These are phyloP conservation scores for Areca catechu DNA, from an alignment of 176 grass and related monocot genomes.

Conservation along the genomic window DNA sequence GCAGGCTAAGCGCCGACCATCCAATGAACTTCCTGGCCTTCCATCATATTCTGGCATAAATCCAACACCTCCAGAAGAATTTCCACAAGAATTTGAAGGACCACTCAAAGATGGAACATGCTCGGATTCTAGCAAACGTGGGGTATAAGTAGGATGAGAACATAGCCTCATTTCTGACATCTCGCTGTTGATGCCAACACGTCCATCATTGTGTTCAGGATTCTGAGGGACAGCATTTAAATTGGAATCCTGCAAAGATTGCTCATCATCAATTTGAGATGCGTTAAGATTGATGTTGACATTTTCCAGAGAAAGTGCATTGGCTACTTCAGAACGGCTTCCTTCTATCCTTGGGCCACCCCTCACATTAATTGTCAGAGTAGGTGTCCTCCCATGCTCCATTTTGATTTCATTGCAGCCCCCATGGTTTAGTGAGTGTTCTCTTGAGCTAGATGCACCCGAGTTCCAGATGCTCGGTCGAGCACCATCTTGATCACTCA, in stretches of 20 bases:
- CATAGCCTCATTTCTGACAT: slow-evolving; percentile 24
- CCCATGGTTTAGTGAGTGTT: slow-evolving; percentile 26
- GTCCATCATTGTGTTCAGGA: slow-evolving; percentile 20
- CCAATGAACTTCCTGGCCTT: slow-evolving; percentile 45
- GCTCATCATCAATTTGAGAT: slow-evolving; percentile 12
- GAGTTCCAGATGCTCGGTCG: slow-evolving; percentile 51
- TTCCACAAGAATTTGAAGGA: slow-evolving; percentile 27
- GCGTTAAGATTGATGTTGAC: slow-evolving; percentile 31
- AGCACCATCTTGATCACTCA: slow-evolving; percentile 28
- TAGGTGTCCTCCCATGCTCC: slow-evolving; percentile 21
- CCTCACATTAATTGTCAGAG: slow-evolving; percentile 9
- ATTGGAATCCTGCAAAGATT: slow-evolving; percentile 33
- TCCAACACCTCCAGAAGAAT: slow-evolving; percentile 32
- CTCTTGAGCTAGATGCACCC: slow-evolving; percentile 42
- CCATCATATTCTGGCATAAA: slow-evolving; percentile 38
- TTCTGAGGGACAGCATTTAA: slow-evolving; percentile 20
- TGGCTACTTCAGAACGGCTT: slow-evolving; percentile 27
- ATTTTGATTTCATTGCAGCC: slow-evolving; percentile 27
- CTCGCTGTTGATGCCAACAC: slow-evolving; percentile 18
- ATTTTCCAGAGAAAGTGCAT: slow-evolving; percentile 30
- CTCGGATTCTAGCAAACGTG: slow-evolving; percentile 27
- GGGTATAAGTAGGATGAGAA: slow-evolving; percentile 33
- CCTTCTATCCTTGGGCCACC: slow-evolving; percentile 42
- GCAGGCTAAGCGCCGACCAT: slow-evolving; percentile 48
- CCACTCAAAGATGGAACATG: slow-evolving; percentile 30